Evolutionary conservation across 139 green algal species (phyloP), one percentile per base, ranked within the genome.

Genomic region (Chlamydomonas incerta): DNA sequence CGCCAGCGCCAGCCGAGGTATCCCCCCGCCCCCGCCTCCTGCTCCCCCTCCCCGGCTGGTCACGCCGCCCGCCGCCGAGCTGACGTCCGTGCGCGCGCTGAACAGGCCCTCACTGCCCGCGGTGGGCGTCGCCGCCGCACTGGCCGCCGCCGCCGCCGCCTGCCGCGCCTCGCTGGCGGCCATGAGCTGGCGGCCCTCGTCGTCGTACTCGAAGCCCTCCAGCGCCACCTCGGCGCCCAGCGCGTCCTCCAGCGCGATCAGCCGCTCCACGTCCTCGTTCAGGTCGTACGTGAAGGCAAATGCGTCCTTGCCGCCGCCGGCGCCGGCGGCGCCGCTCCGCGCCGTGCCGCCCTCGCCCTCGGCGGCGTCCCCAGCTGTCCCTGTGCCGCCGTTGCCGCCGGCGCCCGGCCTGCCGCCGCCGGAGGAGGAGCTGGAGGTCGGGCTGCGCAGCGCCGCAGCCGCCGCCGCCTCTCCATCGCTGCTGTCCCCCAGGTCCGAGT

Each of bases 261-360:
- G 83, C 52, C 83, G 58, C 37, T 93, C 91, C 34, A 95, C 41
- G 60, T 96, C 93, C 85, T 94, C 93, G 33, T 96, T 93, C 55
- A 95, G 74, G 72, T 96, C 93, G 37, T 93, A 94, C 8, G 70
- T 93, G 70, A 93, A 94, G 6, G 73, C 62, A 65, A 94, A 93
- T 85, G 63, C 63, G 9, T 23, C 35, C 0, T 28, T 35, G 26
- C 26, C 62, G 35, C 52, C 31, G 20, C 41, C 75, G 28, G 37
- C 28, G 34, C 24, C 75, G 14, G 8, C 34, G 31, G 31, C 74
- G 29, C 33, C n/a, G n/a, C 9, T 33, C 46, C 34, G 37, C 28
- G 28, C 71, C 15, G 17, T 31, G 31, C 33, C 67, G 13, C 2
- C 31, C 31, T 11, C 33, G 31, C 31, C 67, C 11, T 46, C 9